These are phyloP conservation scores for Vanrija sp. DNA, from an alignment of 1,284 basidiomycete species.

Conservation along the genomic window DNA sequence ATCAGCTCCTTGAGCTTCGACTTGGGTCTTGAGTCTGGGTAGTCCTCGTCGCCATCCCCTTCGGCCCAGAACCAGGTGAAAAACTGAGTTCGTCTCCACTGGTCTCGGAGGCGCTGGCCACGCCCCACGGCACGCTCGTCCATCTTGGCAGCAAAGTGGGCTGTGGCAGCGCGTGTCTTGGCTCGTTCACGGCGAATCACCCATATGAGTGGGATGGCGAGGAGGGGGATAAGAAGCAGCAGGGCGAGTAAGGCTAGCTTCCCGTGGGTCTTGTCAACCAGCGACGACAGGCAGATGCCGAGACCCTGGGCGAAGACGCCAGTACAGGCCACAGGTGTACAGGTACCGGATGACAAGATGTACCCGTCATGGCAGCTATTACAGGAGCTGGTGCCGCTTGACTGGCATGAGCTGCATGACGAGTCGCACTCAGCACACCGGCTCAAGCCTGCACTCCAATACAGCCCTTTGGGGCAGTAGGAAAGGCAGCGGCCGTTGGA, in stretches of 20 bases:
- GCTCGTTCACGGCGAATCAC: conserved; percentile 32
- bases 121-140: conserved; percentile 1
- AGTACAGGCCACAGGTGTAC: conserved; percentile 29
- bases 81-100: not conserved
- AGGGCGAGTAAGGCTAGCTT: conserved; percentile 21
- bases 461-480: conserved; percentile 39
- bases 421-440: conserved; percentile 42
- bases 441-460: conserved; percentile 29
- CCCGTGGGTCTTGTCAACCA: conserved; percentile 21
- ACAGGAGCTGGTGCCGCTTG: conserved; percentile 27
- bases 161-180: conserved; percentile 31
- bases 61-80: not conserved
- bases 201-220: conserved; percentile 17
- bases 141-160: conserved; percentile 26
- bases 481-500: conserved; percentile 39
- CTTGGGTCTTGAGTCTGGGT: too few relatives aligned
- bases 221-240: conserved; percentile 13
- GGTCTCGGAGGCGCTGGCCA: not conserved
- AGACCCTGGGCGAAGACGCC: conserved; percentile 31
- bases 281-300: conserved; percentile 44
- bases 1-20: too few relatives aligned
- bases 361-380: conserved; percentile 40
- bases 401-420: conserved; percentile 40
- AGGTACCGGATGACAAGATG: conserved; percentile 37
- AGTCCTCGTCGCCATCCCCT: too few relatives aligned